Evolutionary conservation across 106 monocot genomes (phyloP).

Genomic region (Ottelia alismoides): DNA sequence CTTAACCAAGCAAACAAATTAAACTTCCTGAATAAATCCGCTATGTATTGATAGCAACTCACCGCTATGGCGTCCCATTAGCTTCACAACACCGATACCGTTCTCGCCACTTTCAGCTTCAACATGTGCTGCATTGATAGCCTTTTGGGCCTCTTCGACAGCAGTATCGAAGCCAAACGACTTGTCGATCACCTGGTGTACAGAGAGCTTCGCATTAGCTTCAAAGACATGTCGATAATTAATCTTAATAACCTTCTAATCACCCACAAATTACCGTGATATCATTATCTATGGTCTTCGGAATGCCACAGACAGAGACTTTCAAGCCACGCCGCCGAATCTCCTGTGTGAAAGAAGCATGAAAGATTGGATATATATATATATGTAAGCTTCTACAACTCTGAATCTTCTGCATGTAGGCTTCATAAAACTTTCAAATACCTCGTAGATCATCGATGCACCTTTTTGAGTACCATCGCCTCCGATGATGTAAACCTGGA

Average conservation of each 20-base stretch:
- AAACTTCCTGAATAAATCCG: no score
- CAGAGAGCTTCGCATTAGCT: no score
- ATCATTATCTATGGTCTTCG: constrained; percentile 65
- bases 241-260: no score
- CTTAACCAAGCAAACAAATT: no score
- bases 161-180: constrained; percentile 22
- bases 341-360: constrained; percentile 23
- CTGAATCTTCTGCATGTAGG: no score
- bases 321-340: constrained; percentile 36
- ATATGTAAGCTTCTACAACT: no score
- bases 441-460: constrained; percentile 69
- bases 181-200: constrained; percentile 16
- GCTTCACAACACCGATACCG: constrained; percentile 23
- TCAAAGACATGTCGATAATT: no score
- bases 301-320: constrained; percentile 48
- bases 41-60: constrained; percentile 5
- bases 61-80: constrained; percentile 29
- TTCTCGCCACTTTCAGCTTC: constrained; percentile 18
- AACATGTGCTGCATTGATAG: constrained; percentile 20
- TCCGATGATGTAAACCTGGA: constrained; percentile 84
- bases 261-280: constrained; percentile 69
- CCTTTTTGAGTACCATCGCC: constrained; percentile 94
- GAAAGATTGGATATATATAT: no score
- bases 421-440: no score
- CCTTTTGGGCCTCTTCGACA: constrained; percentile 19